Percentiles rank a stretch among this genome's conserved stretches.
These are phyloP conservation scores for Elongisporangium anandrum DNA, from an alignment of 352 stramenopile species.

Conservation along the genomic window DNA sequence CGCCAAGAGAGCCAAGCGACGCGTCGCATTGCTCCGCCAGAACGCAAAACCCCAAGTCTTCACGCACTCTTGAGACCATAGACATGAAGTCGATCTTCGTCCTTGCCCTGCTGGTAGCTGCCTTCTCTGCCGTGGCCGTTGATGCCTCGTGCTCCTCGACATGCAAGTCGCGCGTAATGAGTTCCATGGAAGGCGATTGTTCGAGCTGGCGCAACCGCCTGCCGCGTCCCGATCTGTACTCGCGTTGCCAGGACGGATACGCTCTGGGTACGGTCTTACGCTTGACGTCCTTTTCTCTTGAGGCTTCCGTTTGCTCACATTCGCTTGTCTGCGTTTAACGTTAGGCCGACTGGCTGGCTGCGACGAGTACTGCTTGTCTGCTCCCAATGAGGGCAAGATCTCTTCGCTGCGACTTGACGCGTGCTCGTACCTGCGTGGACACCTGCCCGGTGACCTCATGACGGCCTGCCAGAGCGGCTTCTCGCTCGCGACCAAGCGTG, in stretches of 20 bases:
- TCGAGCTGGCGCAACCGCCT: constrained; percentile 36
- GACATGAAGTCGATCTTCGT: neutral
- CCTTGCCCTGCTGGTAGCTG: constrained; percentile 8
- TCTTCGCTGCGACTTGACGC: constrained; percentile 39
- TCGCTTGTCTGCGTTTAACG: neutral
- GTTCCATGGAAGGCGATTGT: constrained; percentile 31
- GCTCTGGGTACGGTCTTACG: constrained; percentile 8
- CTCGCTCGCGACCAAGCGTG: constrained; percentile 25
- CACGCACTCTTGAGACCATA: neutral
- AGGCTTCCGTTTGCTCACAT: neutral
- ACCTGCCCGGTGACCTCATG: constrained; percentile 32
- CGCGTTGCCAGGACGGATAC: constrained; percentile 42
- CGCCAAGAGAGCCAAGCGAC: neutral
- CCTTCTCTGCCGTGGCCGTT: constrained; percentile 4
- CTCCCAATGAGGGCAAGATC: constrained; percentile 16
- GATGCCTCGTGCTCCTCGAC: constrained; percentile 17
- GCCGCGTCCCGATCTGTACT: constrained; percentile 46
- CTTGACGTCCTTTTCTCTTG: neutral
- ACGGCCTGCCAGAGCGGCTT: constrained; percentile 41
- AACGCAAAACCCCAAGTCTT: neutral
- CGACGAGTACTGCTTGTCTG: constrained; percentile 25
- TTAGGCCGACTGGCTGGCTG: constrained; percentile 30
- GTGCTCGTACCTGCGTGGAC: constrained; percentile 30
- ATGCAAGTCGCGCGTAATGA: constrained; percentile 39
- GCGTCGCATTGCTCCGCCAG: neutral